These are phyloP conservation scores for Tolypocladium sp. DNA, from an alignment of 2,329 filamentous ascomycete species.

Conservation along the genomic window DNA sequence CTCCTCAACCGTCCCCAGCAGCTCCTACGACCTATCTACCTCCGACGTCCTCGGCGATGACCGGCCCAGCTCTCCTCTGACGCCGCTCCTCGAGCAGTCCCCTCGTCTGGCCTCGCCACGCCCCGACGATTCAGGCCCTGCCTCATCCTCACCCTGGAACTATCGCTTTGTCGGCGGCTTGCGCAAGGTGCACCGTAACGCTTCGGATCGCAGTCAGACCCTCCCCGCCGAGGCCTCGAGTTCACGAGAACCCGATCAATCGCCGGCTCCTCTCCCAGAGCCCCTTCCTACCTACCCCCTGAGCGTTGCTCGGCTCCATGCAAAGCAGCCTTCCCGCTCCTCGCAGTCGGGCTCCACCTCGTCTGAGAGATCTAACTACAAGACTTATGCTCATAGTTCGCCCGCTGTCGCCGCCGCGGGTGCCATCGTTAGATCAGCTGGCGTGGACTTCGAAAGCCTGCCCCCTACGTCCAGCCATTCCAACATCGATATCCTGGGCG, in stretches of 20 bases:
- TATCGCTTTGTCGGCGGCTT: slow-evolving; percentile 46
- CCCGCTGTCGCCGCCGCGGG: slow-evolving; percentile 5
- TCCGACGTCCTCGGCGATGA: slow-evolving; percentile 39
- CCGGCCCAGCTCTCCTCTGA: slow-evolving; percentile 38
- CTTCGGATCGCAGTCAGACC: background rate
- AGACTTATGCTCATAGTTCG: slow-evolving; percentile 40
- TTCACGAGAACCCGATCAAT: background rate
- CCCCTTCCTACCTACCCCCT: background rate
- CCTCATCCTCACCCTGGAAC: slow-evolving; percentile 36
- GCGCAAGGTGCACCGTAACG: slow-evolving; percentile 34
- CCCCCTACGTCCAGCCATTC: slow-evolving; percentile 31
- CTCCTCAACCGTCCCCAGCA: slow-evolving; percentile 34
- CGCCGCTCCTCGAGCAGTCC: slow-evolving; percentile 32
- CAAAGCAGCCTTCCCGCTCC: slow-evolving; percentile 16
- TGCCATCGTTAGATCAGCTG: background rate
- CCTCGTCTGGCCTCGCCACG: slow-evolving; percentile 3
- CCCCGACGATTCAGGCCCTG: slow-evolving; percentile 1
- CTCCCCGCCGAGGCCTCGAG: background rate
- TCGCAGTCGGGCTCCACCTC: slow-evolving; percentile 30
- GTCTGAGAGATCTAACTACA: slow-evolving; percentile 45
- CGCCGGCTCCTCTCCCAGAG: background rate
- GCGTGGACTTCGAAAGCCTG: slow-evolving; percentile 28
- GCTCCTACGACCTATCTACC: slow-evolving; percentile 39
- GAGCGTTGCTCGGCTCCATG: slow-evolving; percentile 5
- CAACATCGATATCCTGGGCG: slow-evolving; percentile 43